Evolutionary conservation across 2,329 filamentous ascomycete genomes (phyloP), one percentile per base, ranked within the genome.

Genomic region (Erysiphe neolycopersici): DNA sequence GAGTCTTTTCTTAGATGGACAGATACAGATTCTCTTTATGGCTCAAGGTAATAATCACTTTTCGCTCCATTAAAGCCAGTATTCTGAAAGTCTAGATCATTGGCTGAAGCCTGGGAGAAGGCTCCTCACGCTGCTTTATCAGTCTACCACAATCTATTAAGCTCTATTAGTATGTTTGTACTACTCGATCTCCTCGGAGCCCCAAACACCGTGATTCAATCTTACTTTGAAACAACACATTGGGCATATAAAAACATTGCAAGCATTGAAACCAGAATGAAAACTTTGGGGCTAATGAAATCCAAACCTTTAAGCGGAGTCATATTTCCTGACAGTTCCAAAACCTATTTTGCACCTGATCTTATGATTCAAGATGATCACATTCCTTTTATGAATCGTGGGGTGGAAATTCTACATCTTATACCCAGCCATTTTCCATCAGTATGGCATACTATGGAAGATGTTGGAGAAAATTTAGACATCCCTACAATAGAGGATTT

Each of bases 241-340:
- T 94, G 87, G 87, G 84, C 85, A 1, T 95, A 95, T 59, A 65
- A 71, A 50, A 68, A 70, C 46, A 71, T 95, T 64, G 77, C 81
- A 1, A 61, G 62, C 2, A 62, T 91, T 14, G 87, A 95, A 61
- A 60, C 64, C 42, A 76, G 84, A 22, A 65, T 94, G 56, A 73
- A 84, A 31, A 61, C 65, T 10, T 62, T 85, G 1, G 64, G 64
- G 1, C 60, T 78, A 31, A 70, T 87, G 47, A 75, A 80, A 55
- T 75, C 77, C 32, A 61, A 62, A 1, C 59, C 60, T 46, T 58
- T 61, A 46, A 55, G 68, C 0, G 22, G 22, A 9, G 49, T 51
- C n/a, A 93, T 92, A 56, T 62, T 94, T 4, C 62, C 67, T 6
- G 77, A 91, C 37, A 56, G 62, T 1, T 61, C 65, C 17, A 81